Evolutionary conservation across 108 stramenopile genomes (phyloP), one percentile per base, ranked within the genome.

Genomic region (Seminavis robusta): DNA sequence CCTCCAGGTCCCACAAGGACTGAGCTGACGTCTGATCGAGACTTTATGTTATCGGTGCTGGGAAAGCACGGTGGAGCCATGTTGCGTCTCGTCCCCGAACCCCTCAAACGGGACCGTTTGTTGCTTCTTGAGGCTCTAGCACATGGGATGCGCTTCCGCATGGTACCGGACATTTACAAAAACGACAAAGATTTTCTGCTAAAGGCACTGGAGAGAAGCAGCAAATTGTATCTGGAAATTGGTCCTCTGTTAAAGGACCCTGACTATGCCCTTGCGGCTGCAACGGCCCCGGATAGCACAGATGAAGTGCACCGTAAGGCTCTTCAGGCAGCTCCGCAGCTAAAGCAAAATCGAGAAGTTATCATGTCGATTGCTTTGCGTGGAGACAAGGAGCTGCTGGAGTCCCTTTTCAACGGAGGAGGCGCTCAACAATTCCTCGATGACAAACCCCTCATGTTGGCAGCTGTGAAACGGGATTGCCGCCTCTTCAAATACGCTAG

Each of bases 201-300:
- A 5, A 26, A 25, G 19, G 71, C 62, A 4, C 17, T 73, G 17
- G 26, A 38, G 11, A 29, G 17, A 4, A 59, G 55, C 11, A 20
- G 59, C 16, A 26, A 21, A 2, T 44, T 73, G 47, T 73, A 73
- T 50, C 44, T 73, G 38, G 43, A 73, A 45, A 47, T 73, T 34
- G 8, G n/a, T 17, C 43, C 28, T 15, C 3, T 16, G 15, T 21
- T 40, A 10, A 27, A 16, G 15, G 4, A 60, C 11, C 28, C 9
- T 13, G 13, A 45, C 3, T 53, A 66, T 37, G 50, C 64, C 8
- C 36, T 43, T 5, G 49, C 59, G 30, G 71, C 71, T 16, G 8
- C 66, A 2, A 49, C 52, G 23, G 19, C 71, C 3, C 8, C 30
- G 7, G 43, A 44, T n/a, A 37, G 49, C 2, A 56, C 45, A 27